These are phyloP conservation scores for Lachancea dasiensis DNA, from an alignment of 805 yeast genomes.

Conservation along the genomic window DNA sequence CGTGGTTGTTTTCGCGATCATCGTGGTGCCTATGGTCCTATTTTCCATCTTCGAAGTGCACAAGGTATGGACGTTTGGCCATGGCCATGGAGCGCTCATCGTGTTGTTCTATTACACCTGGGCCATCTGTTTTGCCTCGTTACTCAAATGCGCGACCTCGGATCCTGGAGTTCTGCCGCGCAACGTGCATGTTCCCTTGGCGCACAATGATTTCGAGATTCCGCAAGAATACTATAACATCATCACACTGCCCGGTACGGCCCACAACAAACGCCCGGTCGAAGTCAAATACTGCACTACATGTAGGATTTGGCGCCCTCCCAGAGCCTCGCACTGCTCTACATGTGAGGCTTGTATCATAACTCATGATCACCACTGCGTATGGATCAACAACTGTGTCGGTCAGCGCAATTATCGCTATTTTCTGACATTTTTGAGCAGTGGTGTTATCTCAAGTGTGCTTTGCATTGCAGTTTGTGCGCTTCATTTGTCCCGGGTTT, in stretches of 20 bases:
- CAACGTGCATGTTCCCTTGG: constrained; percentile 50
- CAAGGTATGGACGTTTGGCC: constrained; percentile 19
- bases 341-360: constrained; percentile 59
- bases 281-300: constrained; percentile 55
- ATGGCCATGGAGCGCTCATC: constrained; percentile 31
- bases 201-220: constrained; percentile 31
- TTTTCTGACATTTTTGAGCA: constrained; percentile 47
- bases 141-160: constrained; percentile 46
- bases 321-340: constrained; percentile 69
- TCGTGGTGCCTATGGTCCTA: constrained; percentile 45
- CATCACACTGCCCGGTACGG: constrained; percentile 43
- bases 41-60: constrained; percentile 45
- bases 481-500: constrained; percentile 19
- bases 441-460: constrained; percentile 30
- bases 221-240: constrained; percentile 56
- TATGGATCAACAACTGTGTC: constrained; percentile 67
- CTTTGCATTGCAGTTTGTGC: constrained; percentile 22
- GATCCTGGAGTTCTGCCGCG: constrained; percentile 73
- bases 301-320: constrained; percentile 72
- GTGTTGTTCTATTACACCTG: constrained; percentile 55
- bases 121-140: constrained; percentile 43
- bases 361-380: constrained; percentile 65
- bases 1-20: constrained; percentile 31
- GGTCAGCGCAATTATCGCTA: constrained; percentile 67
- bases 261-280: constrained; percentile 9